Base-by-base conservation (phyloP, 352 stramenopile genomes). In the Ophiocytium majus region DNA sequence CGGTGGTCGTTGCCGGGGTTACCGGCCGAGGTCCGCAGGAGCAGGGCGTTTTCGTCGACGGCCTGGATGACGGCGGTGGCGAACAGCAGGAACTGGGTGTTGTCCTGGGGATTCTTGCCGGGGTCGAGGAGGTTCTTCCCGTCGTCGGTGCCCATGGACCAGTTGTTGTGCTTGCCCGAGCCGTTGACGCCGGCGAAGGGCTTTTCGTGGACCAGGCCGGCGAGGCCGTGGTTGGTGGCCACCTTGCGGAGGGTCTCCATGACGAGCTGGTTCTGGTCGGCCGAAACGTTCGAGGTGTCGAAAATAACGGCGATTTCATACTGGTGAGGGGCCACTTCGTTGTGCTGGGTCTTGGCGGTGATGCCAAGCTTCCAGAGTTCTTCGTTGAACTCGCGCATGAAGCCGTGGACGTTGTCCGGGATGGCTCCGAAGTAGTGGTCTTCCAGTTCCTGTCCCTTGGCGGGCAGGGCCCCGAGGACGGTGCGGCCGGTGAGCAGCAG, bases 151-250 rank as follows among this genome's bases (percentile, higher is more conserved):
- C 90, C 90, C 83, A 96, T 91, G 75, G 89, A 93, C 93, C 93
- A 96, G 86, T 96, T 96, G 85, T 94, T 95, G 89, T 96, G 93
- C 88, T 96, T 96, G 83, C 93, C 93, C 28, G 86, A 92, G 86
- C 93, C 93, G 82, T 96, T 96, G 63, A 96, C 89, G 75, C 93
- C 90, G 76, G 93, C 92, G 89, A 96, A 96, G 31, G 93, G 93
- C 90, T 96, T 96, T 88, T 96, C 93, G 86, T 96, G 93, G 75
- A 95, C 88, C 50, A 96, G 89, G 23, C 91, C 92, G 10, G 91
- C 90, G 71, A 96, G 86, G 64, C 92, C 92, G 83, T 95, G 92
- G 75, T 91, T 90, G 57, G 90, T 80, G 10, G 92, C 89, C 28
- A 93, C 90, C 89, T 96, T 91, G 82, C 95, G 90, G 71, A 96